A percentile compares a stretch with the other conserved stretches of the same genome.
phyloP scores from a whole-genome alignment of 106 monocot genomes.

The Allium sativum region DNA sequence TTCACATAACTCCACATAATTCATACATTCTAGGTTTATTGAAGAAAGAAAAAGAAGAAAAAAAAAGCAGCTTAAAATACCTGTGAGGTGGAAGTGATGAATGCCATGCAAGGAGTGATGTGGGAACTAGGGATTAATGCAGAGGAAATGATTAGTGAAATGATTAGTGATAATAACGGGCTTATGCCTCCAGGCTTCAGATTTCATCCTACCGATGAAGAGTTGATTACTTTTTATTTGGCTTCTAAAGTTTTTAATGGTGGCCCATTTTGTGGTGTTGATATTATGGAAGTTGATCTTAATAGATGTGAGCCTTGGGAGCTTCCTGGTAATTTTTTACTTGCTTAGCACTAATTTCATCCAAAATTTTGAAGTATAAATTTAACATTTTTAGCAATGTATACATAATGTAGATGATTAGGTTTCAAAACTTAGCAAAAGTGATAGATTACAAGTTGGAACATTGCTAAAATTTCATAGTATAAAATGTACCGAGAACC shows the following conservation, averaged over 20 bases:
- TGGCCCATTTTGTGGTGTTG: conserved; percentile 31
- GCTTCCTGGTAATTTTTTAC: conserved; percentile 51
- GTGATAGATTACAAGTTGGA: too few relatives aligned
- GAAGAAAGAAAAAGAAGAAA: background rate
- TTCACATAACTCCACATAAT: background rate
- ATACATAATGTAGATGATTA: too few relatives aligned
- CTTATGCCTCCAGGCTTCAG: conserved; percentile 67
- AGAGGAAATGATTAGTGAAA: conserved; percentile 42
- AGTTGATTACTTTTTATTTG: conserved; percentile 80
- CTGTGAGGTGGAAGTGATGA: conserved; percentile 10
- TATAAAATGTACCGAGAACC: too few relatives aligned
- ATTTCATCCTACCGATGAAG: conserved; percentile 89
- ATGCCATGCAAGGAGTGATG: conserved; percentile 10
- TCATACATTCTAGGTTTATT: background rate
- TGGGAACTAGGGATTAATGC: conserved; percentile 11
- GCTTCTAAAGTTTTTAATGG: conserved; percentile 84
- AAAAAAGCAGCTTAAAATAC: too few relatives aligned
- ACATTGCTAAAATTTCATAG: too few relatives aligned
- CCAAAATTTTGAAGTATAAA: too few relatives aligned
- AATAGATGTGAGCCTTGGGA: conserved; percentile 96
- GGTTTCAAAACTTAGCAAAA: too few relatives aligned
- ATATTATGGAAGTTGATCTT: conserved; percentile 85
- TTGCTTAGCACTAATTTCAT: background rate
- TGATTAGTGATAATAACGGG: conserved; percentile 10
- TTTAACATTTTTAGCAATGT: too few relatives aligned